These are phyloP conservation scores for Apodospora peruviana DNA, from an alignment of 495 filamentous ascomycete genomes.

Conservation along the genomic window DNA sequence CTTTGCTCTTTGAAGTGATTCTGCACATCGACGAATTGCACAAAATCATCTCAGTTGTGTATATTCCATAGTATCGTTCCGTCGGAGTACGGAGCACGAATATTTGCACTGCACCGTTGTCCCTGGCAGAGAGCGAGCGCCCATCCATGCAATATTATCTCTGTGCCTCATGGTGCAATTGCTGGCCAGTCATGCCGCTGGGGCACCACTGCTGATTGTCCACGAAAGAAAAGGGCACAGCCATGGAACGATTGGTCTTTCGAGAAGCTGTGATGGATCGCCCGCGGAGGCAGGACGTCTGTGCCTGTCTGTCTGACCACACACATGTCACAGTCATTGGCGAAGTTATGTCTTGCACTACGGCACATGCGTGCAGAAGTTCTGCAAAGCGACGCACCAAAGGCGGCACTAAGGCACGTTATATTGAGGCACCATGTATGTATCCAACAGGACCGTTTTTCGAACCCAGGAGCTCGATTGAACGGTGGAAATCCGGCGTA, in stretches of 20 bases:
- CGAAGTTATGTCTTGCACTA: conserved; percentile 4
- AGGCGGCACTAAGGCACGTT: conserved; percentile 1
- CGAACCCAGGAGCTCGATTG: neutral
- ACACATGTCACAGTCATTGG: conserved; percentile 6
- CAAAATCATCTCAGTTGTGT: no score
- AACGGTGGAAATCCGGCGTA: no score
- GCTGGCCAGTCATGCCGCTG: neutral
- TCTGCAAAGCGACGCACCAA: conserved; percentile 10
- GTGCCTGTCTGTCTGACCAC: conserved; percentile 4
- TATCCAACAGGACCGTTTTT: neutral
- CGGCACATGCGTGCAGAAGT: conserved; percentile 13
- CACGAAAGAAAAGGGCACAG: neutral
- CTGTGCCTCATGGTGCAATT: neutral
- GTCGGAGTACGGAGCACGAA: no score
- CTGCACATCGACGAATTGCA: no score
- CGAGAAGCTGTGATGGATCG: conserved; percentile 10
- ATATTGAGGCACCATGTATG: neutral
- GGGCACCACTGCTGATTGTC: neutral
- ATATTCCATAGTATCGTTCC: no score
- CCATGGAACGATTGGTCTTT: neutral
- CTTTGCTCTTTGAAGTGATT: no score
- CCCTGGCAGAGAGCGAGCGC: no score
- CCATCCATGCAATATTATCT: neutral
- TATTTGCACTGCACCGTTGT: no score
- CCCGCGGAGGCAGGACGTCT: conserved; percentile 9